These are phyloP conservation scores for Zymoseptoria tritici DNA, from an alignment of 2,329 filamentous ascomycete genomes.

Conservation along the genomic window DNA sequence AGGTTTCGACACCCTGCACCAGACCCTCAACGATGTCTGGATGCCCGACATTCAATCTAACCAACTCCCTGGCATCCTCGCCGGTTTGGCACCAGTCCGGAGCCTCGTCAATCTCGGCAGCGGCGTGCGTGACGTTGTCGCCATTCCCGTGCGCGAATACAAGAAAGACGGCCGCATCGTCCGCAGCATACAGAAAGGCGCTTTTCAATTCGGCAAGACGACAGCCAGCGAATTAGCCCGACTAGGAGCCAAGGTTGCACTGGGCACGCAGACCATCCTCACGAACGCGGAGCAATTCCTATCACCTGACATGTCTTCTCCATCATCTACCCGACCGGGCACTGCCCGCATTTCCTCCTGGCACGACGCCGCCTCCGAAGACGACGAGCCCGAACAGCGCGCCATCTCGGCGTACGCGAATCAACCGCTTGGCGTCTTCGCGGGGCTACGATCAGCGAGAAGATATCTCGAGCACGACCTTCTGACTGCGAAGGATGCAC, in stretches of 20 bases:
- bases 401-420: constrained; percentile 89
- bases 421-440: constrained; percentile 80
- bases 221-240: constrained; percentile 93
- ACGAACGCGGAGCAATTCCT: constrained; percentile 82
- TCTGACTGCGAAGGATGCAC: constrained; percentile 77
- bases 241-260: constrained; percentile 84
- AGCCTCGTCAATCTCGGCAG: constrained; percentile 85
- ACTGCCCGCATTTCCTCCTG: constrained; percentile 27
- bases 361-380: constrained; percentile 51
- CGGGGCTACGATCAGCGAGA: constrained; percentile 78
- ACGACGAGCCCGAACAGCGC: constrained; percentile 63
- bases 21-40: constrained; percentile 93
- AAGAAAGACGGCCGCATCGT: constrained; percentile 88
- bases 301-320: constrained; percentile 22
- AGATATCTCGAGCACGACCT: constrained; percentile 77
- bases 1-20: constrained; percentile 83
- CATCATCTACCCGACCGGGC: neutral
- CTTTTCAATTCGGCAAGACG: constrained; percentile 80
- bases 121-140: constrained; percentile 76
- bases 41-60: constrained; percentile 85
- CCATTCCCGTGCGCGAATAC: constrained; percentile 87
- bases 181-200: constrained; percentile 85
- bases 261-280: constrained; percentile 89
- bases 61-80: constrained; percentile 81
- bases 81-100: constrained; percentile 81